phyloP scores from a whole-genome alignment of 768 basidiomycete species.

The Phanerochaete sordida region DNA sequence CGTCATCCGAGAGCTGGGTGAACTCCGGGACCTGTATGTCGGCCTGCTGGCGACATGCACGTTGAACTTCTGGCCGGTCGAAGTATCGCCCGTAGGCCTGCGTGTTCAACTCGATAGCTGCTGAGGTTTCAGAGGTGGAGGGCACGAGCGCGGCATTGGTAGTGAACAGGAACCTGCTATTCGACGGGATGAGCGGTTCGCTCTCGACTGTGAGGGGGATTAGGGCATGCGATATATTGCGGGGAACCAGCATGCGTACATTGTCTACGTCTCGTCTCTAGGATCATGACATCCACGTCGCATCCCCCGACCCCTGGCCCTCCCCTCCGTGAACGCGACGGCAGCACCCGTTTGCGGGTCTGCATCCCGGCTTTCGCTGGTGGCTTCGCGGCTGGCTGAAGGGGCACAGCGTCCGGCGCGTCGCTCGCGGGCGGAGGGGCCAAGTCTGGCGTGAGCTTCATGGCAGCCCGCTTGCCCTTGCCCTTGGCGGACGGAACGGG shows the following conservation, averaged over 20 bases:
- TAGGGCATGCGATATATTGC: background rate
- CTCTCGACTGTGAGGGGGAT: constrained; percentile 50
- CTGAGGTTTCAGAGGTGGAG: constrained; percentile 34
- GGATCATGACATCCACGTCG: constrained; percentile 79
- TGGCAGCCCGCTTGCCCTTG: constrained; percentile 1
- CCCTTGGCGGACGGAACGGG: constrained; percentile 4
- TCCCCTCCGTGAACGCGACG: constrained; percentile 75
- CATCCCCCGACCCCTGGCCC: constrained; percentile 78
- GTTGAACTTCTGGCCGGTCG: constrained; percentile 71
- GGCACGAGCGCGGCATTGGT: constrained; percentile 59
- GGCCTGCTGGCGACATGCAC: constrained; percentile 63
- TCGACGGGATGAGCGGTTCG: constrained; percentile 64
- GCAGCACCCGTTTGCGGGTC: constrained; percentile 71
- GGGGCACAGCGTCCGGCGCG: background rate
- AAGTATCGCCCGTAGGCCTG: constrained; percentile 71
- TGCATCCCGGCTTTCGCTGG: constrained; percentile 10
- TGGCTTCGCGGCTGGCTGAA: background rate
- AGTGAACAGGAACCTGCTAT: constrained; percentile 67
- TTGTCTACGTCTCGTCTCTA: constrained; percentile 76
- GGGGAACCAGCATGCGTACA: constrained; percentile 42
- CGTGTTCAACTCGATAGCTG: constrained; percentile 46
- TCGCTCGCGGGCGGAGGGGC: background rate
- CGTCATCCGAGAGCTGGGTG: constrained; percentile 41
- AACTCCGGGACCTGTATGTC: constrained; percentile 80
- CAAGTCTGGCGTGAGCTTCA: background rate